Evolutionary conservation across 352 stramenopile genomes (phyloP).

Genomic region (Globisporangium echinulatum): DNA sequence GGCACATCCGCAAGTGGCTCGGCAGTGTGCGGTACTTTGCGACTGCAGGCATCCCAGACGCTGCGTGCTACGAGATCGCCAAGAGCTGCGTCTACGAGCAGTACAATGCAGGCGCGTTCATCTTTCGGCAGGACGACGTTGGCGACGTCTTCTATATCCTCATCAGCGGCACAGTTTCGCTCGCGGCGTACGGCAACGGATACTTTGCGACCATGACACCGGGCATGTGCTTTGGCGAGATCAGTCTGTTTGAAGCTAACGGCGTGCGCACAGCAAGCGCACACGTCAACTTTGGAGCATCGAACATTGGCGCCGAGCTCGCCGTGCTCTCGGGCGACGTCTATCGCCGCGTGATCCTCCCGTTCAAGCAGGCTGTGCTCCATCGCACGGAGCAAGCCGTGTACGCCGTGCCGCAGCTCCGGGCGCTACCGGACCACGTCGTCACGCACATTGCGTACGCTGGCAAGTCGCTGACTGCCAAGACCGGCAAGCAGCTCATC

Average conservation of each 20-base stretch:
- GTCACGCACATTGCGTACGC: slow-evolving; percentile 65
- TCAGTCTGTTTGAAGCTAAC: slow-evolving; percentile 52
- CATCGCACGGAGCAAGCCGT: slow-evolving; percentile 45
- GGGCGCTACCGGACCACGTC: slow-evolving; percentile 32
- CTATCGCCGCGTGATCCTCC: slow-evolving; percentile 60
- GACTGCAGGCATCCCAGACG: slow-evolving; percentile 43
- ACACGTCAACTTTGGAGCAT: slow-evolving; percentile 47
- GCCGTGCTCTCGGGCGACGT: slow-evolving; percentile 52
- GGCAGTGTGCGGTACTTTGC: slow-evolving; percentile 60
- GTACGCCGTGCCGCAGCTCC: slow-evolving; percentile 42
- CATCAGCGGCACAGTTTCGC: slow-evolving; percentile 50
- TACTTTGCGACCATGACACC: slow-evolving; percentile 65
- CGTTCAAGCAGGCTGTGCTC: slow-evolving; percentile 66
- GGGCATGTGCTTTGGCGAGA: slow-evolving; percentile 63
- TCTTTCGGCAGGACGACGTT: slow-evolving; percentile 67
- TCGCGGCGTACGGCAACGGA: slow-evolving; percentile 60
- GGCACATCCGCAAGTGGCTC: slow-evolving; percentile 64
- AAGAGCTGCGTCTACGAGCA: slow-evolving; percentile 33
- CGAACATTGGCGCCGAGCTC: slow-evolving; percentile 31
- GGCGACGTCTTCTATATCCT: slow-evolving; percentile 72
- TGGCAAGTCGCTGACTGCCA: slow-evolving; percentile 36
- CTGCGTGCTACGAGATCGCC: slow-evolving; percentile 46
- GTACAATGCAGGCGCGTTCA: slow-evolving; percentile 40
- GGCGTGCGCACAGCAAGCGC: slow-evolving; percentile 53
- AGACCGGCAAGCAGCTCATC: slow-evolving; percentile 37